A percentile compares a stretch with the other conserved stretches of the same genome.
These are phyloP conservation scores for Spongispora temasekensis DNA, from an alignment of 1,284 basidiomycete species.

Conservation along the genomic window DNA sequence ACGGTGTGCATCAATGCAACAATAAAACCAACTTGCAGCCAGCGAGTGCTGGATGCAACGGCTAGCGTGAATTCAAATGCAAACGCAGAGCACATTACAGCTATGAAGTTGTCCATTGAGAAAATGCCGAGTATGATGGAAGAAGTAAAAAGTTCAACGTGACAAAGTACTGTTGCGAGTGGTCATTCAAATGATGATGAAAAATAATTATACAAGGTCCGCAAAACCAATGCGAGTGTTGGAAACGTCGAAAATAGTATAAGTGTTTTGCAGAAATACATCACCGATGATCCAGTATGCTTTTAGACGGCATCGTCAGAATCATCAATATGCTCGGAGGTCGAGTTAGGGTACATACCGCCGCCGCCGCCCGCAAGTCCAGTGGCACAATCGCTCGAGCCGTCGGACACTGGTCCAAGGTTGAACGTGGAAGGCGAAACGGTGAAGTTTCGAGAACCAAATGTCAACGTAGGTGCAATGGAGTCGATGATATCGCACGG, in stretches of 20 bases:
- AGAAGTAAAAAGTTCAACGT: slow-evolving; percentile 5
- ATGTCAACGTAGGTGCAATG: slow-evolving; percentile 28
- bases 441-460: slow-evolving; percentile 27
- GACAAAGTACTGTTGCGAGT: no score
- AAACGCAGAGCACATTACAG: no score
- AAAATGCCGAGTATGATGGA: background rate
- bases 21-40: no score
- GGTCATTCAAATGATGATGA: background rate
- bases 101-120: slow-evolving; percentile 4
- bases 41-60: no score
- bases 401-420: slow-evolving; percentile 24
- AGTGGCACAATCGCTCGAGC: slow-evolving; percentile 27
- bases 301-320: slow-evolving; percentile 7
- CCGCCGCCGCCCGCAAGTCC: slow-evolving; percentile 30
- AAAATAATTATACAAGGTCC: slow-evolving; percentile 20
- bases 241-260: slow-evolving; percentile 31
- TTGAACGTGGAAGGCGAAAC: slow-evolving; percentile 33
- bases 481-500: slow-evolving; percentile 26
- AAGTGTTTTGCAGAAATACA: slow-evolving; percentile 33
- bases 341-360: slow-evolving; percentile 14
- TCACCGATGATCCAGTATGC: slow-evolving; percentile 36
- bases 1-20: no score
- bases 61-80: no score
- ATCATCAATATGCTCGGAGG: background rate
- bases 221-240: slow-evolving; percentile 32